Evolutionary conservation across 1,284 basidiomycete species (phyloP).

Genomic region (Lignosus rhinocerotis): DNA sequence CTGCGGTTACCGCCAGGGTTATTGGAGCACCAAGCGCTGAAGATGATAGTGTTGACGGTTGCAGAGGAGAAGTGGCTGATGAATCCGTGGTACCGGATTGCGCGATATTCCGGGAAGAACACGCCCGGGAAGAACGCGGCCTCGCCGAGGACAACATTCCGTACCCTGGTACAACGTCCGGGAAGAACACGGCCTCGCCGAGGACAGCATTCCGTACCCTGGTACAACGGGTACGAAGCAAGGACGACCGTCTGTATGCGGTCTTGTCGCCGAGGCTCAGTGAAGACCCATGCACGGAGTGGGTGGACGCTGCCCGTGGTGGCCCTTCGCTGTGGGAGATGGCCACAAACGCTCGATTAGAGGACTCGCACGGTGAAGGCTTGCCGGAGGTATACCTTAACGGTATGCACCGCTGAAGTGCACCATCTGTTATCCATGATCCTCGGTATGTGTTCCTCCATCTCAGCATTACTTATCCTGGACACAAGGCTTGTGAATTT

Average conservation of each 20-base stretch:
- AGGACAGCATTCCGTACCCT: slow-evolving; percentile 24
- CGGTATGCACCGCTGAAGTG: background rate
- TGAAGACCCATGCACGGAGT: slow-evolving; percentile 22
- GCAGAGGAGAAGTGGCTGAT: slow-evolving; percentile 25
- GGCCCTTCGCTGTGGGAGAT: slow-evolving; percentile 26
- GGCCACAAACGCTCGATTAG: slow-evolving; percentile 15
- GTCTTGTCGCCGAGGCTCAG: slow-evolving; percentile 23
- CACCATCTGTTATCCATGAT: background rate
- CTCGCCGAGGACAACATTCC: slow-evolving; percentile 26
- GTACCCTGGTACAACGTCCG: slow-evolving; percentile 19
- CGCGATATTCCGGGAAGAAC: slow-evolving; percentile 11
- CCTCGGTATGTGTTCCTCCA: background rate
- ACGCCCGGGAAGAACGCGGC: slow-evolving; percentile 1
- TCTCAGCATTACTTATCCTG: background rate
- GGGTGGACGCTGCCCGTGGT: slow-evolving; percentile 24
- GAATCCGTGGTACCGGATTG: slow-evolving; percentile 26
- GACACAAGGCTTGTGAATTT: background rate
- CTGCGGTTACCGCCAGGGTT: slow-evolving; percentile 26
- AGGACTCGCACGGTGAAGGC: slow-evolving; percentile 18
- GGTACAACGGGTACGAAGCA: slow-evolving; percentile 16
- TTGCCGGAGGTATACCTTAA: slow-evolving; percentile 21
- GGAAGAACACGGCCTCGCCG: slow-evolving; percentile 23
- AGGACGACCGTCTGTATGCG: slow-evolving; percentile 26
- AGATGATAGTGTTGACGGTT: slow-evolving; percentile 31
- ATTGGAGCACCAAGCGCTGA: slow-evolving; percentile 19